phyloP scores from a whole-genome alignment of 768 basidiomycete species.

The Tricholoma terreum region DNA sequence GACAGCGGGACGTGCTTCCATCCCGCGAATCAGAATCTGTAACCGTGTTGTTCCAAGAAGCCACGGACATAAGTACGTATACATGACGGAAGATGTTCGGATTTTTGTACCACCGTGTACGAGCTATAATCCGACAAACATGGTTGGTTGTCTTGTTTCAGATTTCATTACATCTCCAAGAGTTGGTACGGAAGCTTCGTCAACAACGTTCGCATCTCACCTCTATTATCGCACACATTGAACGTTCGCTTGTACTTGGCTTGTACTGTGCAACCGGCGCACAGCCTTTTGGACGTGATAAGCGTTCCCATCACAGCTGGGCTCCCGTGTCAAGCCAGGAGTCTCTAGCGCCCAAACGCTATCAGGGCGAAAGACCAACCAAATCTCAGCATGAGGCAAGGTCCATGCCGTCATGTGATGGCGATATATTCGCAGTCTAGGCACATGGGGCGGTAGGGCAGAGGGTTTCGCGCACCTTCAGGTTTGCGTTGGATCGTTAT shows the following conservation, averaged over 20 bases:
- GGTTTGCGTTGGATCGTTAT: background rate
- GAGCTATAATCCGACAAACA: too few species aligned
- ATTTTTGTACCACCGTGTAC: too few species aligned
- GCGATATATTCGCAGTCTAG: background rate
- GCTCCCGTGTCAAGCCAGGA: background rate
- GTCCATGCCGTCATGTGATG: conserved; percentile 1
- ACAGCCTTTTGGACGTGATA: conserved; percentile 4
- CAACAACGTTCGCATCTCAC: too few species aligned
- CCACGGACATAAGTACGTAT: background rate
- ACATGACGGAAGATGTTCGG: too few species aligned
- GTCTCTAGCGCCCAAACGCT: background rate
- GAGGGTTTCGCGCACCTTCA: too few species aligned
- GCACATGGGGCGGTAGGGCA: background rate
- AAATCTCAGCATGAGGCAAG: conserved; percentile 3
- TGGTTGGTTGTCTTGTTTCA: too few species aligned
- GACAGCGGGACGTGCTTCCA: background rate
- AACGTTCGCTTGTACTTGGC: too few species aligned
- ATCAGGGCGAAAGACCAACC: background rate
- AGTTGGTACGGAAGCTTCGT: too few species aligned
- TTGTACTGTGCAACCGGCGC: background rate
- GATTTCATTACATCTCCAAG: too few species aligned
- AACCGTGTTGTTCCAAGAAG: background rate
- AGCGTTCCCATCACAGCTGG: conserved; percentile 6
- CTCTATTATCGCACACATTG: too few species aligned
- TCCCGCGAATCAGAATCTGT: background rate